These are phyloP conservation scores for Candida caryicola DNA, from an alignment of 805 yeast genomes.

Conservation along the genomic window DNA sequence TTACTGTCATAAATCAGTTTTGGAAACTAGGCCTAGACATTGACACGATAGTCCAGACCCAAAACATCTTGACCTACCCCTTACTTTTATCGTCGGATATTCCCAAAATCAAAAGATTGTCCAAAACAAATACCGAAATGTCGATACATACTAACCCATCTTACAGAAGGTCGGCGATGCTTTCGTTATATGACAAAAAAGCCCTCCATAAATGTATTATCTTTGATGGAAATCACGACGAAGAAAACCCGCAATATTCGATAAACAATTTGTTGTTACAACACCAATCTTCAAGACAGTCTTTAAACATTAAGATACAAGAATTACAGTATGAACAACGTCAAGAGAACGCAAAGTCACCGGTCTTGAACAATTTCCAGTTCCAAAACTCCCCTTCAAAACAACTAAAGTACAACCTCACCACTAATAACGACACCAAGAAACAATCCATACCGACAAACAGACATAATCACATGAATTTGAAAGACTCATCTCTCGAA, in stretches of 20 bases:
- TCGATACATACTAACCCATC: constrained; percentile 44
- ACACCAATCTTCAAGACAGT: constrained; percentile 35
- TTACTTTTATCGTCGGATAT: constrained; percentile 30
- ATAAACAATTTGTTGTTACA: constrained; percentile 36
- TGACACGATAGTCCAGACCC: constrained; percentile 10
- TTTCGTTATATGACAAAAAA: constrained; percentile 40
- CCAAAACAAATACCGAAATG: constrained; percentile 34
- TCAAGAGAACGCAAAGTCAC: constrained; percentile 3
- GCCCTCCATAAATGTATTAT: constrained; percentile 34
- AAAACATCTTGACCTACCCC: constrained; percentile 16
- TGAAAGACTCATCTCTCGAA: constrained; percentile 39
- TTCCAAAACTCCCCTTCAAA: constrained; percentile 2
- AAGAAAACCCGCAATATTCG: constrained; percentile 39
- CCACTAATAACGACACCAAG: background rate
- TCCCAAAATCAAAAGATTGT: constrained; percentile 17
- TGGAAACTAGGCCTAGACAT: constrained; percentile 25
- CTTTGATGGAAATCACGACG: constrained; percentile 22
- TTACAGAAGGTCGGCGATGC: constrained; percentile 44
- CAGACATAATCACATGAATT: constrained; percentile 35
- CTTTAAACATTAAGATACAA: constrained; percentile 28
- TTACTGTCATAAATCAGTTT: constrained; percentile 30
- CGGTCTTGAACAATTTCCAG: constrained; percentile 4
- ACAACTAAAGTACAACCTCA: background rate
- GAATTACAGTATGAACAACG: constrained; percentile 18
- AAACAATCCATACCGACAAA: constrained; percentile 13